A percentile compares a stretch with the other conserved stretches of the same genome.
Evolutionary conservation across 2,329 filamentous ascomycete species (phyloP).

Genomic region (Venturia oleaginea): DNA sequence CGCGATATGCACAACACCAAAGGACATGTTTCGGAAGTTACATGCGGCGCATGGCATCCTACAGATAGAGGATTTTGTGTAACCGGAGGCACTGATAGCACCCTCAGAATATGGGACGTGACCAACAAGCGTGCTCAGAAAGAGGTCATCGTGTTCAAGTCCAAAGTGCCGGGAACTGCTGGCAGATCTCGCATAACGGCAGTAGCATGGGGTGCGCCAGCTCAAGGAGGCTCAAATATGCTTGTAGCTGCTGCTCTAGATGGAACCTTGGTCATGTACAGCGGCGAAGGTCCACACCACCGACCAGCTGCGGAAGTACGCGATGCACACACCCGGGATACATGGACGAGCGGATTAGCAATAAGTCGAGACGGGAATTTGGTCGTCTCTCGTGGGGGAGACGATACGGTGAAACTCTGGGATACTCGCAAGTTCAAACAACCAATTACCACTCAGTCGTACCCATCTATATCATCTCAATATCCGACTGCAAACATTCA

Average conservation of each 20-base stretch:
- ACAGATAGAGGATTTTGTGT: slow-evolving; percentile 75
- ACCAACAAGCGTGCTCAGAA: slow-evolving; percentile 85
- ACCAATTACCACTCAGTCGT: slow-evolving; percentile 69
- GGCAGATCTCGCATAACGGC: slow-evolving; percentile 91
- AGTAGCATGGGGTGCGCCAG: slow-evolving; percentile 71
- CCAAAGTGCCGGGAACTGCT: slow-evolving; percentile 74
- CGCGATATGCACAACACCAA: slow-evolving; percentile 97
- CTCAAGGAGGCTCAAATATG: slow-evolving; percentile 68
- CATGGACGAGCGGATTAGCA: slow-evolving; percentile 88
- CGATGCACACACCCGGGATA: slow-evolving; percentile 71
- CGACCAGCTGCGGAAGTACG: slow-evolving; percentile 74
- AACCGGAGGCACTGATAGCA: slow-evolving; percentile 91
- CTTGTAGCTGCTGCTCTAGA: slow-evolving; percentile 79
- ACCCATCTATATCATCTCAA: slow-evolving; percentile 73
- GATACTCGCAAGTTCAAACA: slow-evolving; percentile 92
- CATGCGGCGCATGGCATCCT: slow-evolving; percentile 84
- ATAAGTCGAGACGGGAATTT: slow-evolving; percentile 86
- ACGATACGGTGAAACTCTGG: slow-evolving; percentile 92
- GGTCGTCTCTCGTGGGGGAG: slow-evolving; percentile 82
- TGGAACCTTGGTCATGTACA: slow-evolving; percentile 85
- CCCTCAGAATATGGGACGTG: slow-evolving; percentile 91
- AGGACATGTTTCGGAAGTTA: slow-evolving; percentile 87
- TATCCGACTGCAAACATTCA: slow-evolving; percentile 80
- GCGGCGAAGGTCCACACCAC: slow-evolving; percentile 75
- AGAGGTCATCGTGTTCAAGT: slow-evolving; percentile 93